phyloP scores from a whole-genome alignment of 495 filamentous ascomycete genomes.

The Astrocystis sublimbata region DNA sequence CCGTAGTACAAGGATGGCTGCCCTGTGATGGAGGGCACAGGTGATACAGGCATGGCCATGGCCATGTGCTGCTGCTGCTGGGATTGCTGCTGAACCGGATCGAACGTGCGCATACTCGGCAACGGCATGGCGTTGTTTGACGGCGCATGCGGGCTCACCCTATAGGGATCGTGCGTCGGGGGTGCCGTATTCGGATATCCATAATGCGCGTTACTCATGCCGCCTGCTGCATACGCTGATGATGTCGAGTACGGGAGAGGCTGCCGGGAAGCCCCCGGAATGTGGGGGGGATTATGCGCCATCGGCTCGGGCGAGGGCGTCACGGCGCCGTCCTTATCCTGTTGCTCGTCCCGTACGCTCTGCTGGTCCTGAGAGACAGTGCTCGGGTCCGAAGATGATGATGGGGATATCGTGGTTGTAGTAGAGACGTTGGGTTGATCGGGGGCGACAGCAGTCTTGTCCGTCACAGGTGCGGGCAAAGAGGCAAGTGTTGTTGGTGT shows the following conservation, averaged over 20 bases:
- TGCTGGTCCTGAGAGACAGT: constrained; percentile 19
- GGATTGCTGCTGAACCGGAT: constrained; percentile 47
- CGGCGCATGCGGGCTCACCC: constrained; percentile 47
- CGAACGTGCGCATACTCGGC: constrained; percentile 66
- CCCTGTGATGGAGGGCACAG: constrained; percentile 29
- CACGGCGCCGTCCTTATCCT: constrained; percentile 27
- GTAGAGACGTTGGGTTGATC: constrained; percentile 12
- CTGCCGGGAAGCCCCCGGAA: constrained; percentile 46
- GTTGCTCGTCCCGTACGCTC: constrained; percentile 21
- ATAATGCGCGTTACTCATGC: constrained; percentile 55
- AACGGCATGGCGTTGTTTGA: constrained; percentile 57
- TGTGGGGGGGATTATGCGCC: constrained; percentile 50
- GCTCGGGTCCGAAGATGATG: neutral
- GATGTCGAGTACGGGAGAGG: constrained; percentile 57
- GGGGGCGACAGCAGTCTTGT: constrained; percentile 17
- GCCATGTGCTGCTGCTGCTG: constrained; percentile 46
- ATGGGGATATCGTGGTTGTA: constrained; percentile 1
- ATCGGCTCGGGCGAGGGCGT: constrained; percentile 43
- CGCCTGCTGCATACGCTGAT: constrained; percentile 52
- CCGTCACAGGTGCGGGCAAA: constrained; percentile 10
- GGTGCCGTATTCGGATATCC: constrained; percentile 51
- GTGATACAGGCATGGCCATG: constrained; percentile 34
- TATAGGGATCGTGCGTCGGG: constrained; percentile 51
- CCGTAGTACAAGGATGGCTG: constrained; percentile 41
- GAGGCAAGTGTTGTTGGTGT: constrained; percentile 11